Evolutionary conservation across 139 green algal species (phyloP).

Genomic region (Protoeuglena noctilucae): DNA sequence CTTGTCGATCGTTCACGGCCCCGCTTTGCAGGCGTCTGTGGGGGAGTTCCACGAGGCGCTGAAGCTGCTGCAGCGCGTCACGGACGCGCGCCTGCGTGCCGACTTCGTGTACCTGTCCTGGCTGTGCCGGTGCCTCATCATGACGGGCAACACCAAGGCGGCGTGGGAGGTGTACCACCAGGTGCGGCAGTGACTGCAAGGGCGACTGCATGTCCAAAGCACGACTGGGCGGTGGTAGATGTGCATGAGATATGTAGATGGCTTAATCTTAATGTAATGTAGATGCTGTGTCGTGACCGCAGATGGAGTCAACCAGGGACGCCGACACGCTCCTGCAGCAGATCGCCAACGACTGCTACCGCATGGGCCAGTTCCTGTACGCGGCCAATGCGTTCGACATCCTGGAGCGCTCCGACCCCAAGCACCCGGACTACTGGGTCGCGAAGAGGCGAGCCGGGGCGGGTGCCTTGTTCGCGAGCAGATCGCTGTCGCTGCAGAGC

Average conservation of each 20-base stretch:
- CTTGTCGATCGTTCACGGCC: no score
- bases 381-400: slow-evolving; percentile 48
- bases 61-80: slow-evolving; percentile 38
- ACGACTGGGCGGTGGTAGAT: no score
- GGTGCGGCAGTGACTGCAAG: slow-evolving; percentile 1
- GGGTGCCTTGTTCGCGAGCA: no score
- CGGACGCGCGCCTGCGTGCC: slow-evolving; percentile 21
- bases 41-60: slow-evolving; percentile 56
- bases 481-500: no score
- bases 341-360: slow-evolving; percentile 67
- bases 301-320: slow-evolving; percentile 37
- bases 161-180: slow-evolving; percentile 63
- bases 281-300: no score
- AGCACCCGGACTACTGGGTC: slow-evolving; percentile 48
- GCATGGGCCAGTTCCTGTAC: slow-evolving; percentile 56
- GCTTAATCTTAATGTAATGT: no score
- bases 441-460: slow-evolving; percentile 32
- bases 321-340: slow-evolving; percentile 51
- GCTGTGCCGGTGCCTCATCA: slow-evolving; percentile 58
- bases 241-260: no score
- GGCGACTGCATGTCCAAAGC: no score
- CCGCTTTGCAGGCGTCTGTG: no score
- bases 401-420: slow-evolving; percentile 52
- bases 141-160: slow-evolving; percentile 32
- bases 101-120: slow-evolving; percentile 42